Evolutionary conservation across 768 basidiomycete genomes (phyloP), one percentile per base, ranked within the genome.

Genomic region (Bullera alba): DNA sequence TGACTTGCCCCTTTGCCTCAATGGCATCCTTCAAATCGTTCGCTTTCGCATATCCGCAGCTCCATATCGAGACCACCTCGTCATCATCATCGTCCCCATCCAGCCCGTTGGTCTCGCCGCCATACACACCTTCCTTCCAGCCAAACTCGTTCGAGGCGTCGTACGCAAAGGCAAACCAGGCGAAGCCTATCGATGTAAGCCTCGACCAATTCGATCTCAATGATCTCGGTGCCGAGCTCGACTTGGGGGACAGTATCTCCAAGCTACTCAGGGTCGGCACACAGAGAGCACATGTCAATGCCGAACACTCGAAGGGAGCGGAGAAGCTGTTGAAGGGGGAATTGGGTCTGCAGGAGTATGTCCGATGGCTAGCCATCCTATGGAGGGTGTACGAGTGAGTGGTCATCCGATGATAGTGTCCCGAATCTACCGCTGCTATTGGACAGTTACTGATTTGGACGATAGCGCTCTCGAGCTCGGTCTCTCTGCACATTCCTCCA

Each of bases 321-420:
- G 73, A 71, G 39, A 78, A 78, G 41, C 74, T 86, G 35, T 75
- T 80, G 19, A 77, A 77, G 46, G 84, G 84, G 8, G 75, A 78
- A 50, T 76, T 86, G 29, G 74, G 76, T 46, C 77, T 78, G 65
- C 77, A 79, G 36, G 84, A 85, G 64, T 87, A 87, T 67, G 72
- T 81, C 15, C 77, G 79, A 42, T 84, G 81, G 71, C 76, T 86
- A 37, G 82, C 86, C 76, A 81, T 84, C 76, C 79, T 88, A 21
- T 87, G 83, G 81, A 79, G 85, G 59, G 74, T 89, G 23, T 90
- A 88, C 73, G 75, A 80, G 85, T 87, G 59, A 71, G 82, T 74
- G 3, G 5, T 21, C 29, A 27, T 29, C 38, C 41, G 43, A n/a
- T n/a, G n/a, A n/a, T n/a, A n/a, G n/a, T n/a, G n/a, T n/a, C n/a